Evolutionary conservation across 768 basidiomycete species (phyloP), one percentile per base, ranked within the genome.

Genomic region (Hypholoma fasciculare): DNA sequence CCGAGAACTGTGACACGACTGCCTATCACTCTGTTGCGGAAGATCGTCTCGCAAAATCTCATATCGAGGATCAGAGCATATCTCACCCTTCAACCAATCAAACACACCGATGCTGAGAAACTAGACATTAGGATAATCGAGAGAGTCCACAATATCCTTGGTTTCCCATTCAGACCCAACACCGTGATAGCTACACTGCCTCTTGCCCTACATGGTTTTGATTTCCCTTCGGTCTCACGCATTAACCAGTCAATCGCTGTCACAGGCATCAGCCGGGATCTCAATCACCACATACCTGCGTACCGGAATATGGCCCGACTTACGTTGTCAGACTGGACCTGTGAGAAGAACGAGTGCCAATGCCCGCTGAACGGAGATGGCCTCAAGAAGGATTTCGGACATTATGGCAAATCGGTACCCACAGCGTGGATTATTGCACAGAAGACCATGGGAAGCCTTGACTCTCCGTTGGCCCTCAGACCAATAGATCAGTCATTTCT

Each of bases 11-110:
- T 38, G 0, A 14, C 42, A 0, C 55, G 58, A 0, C 52, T 60
- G 0, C 70, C 69, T 0, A 58, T 70, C 17, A 70, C 71, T 0
- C 51, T 63, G 1, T 4, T 71, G 0, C 39, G 63, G 2, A 63
- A 64, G 27, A 63, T 72, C 9, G 36, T 70, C 0, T 52, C 60
- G 1, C 70, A 72, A 20, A 59, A 57, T 9, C 9, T 72, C 8
- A 54, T 68, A 0, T 67, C 68, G 0, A 37, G 42, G 17, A 53
- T 56, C 19, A 43, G 65, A 1, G 54, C 69, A 0, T 54, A 64
- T 0, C 47, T 73, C 0, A 62, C 64, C 0, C 49, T 72, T 0
- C 69, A 72, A 52, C 66, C 69, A 14, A 59, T 70, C n/a, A 51
- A 47, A 2, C 56, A 39, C 0, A 2, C 26, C 0, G 61, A 73